phyloP scores from a whole-genome alignment of 2,329 filamentous ascomycete genomes.

The Bipolaris cookei region DNA sequence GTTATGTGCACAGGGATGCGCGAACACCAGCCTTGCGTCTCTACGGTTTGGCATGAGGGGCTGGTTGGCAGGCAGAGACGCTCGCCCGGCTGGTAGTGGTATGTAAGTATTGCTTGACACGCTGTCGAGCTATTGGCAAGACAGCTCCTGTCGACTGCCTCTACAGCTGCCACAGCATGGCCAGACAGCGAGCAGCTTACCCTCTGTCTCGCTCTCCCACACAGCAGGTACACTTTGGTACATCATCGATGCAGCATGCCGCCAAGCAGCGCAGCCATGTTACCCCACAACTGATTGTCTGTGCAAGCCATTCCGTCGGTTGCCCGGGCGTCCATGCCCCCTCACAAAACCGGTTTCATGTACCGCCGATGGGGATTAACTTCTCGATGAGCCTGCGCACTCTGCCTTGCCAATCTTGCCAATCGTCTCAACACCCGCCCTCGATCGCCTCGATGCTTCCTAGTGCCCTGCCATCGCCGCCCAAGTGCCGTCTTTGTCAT shows the following conservation, averaged over 20 bases:
- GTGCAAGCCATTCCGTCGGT: constrained; percentile 13
- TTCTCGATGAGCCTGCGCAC: constrained; percentile 9
- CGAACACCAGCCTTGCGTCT: constrained; percentile 15
- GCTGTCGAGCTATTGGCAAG: not conserved
- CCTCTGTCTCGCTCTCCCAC: too few relatives aligned
- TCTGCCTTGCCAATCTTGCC: constrained; percentile 1
- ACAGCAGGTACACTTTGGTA: constrained; percentile 8
- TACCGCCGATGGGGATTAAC: constrained; percentile 11
- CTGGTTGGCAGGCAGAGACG: not conserved
- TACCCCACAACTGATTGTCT: constrained; percentile 19
- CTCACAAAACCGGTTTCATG: constrained; percentile 26
- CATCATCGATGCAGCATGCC: constrained; percentile 8
- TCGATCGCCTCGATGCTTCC: constrained; percentile 10
- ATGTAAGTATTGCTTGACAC: not conserved
- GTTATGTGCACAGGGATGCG: constrained; percentile 6
- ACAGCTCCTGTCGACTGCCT: too few relatives aligned
- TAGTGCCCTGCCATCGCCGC: constrained; percentile 4
- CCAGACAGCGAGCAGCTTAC: too few relatives aligned
- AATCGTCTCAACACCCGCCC: not conserved
- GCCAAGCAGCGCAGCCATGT: constrained; percentile 18
- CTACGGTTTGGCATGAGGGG: not conserved
- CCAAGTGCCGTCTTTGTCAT: not conserved
- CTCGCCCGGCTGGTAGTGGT: not conserved
- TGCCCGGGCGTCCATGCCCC: constrained; percentile 10
- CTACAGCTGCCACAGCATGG: too few relatives aligned